Evolutionary conservation across 768 basidiomycete genomes (phyloP).

Genomic region (Serendipita sp.): DNA sequence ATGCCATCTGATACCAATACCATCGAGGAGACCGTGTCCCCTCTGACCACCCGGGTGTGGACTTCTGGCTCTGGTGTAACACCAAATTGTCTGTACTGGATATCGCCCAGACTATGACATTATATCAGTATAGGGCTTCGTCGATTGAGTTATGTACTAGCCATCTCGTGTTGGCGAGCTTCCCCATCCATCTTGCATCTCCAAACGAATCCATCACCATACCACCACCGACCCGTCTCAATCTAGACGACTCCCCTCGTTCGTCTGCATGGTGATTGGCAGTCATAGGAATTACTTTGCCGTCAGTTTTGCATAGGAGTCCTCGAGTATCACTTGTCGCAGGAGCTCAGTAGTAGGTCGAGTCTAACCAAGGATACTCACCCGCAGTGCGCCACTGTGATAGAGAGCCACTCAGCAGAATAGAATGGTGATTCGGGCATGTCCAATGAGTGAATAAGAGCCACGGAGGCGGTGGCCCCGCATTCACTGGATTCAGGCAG

Average conservation of each 20-base stretch:
- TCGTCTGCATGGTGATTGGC: constrained; percentile 94
- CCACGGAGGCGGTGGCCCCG: constrained; percentile 85
- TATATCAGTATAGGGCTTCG: neutral
- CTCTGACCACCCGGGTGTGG: constrained; percentile 53
- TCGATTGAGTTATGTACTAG: constrained; percentile 20
- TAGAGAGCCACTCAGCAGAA: constrained; percentile 49
- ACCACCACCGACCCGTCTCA: constrained; percentile 82
- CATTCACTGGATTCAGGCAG: constrained; percentile 55
- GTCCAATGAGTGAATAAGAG: constrained; percentile 82
- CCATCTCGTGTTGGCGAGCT: constrained; percentile 82
- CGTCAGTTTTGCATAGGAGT: constrained; percentile 56
- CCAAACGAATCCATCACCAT: constrained; percentile 90
- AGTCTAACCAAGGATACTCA: constrained; percentile 20
- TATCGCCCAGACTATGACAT: constrained; percentile 57
- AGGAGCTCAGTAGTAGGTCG: constrained; percentile 4
- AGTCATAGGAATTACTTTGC: constrained; percentile 66
- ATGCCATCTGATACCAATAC: constrained; percentile 89
- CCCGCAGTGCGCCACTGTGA: constrained; percentile 93
- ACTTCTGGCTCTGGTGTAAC: constrained; percentile 91
- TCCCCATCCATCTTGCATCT: constrained; percentile 92
- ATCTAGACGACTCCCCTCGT: constrained; percentile 63
- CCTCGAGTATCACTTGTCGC: constrained; percentile 69
- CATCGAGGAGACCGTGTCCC: constrained; percentile 52
- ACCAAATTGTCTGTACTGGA: constrained; percentile 76
- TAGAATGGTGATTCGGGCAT: constrained; percentile 69